phyloP scores from a whole-genome alignment of 2,329 filamentous ascomycete genomes.

The Celoporthe dispersa region DNA sequence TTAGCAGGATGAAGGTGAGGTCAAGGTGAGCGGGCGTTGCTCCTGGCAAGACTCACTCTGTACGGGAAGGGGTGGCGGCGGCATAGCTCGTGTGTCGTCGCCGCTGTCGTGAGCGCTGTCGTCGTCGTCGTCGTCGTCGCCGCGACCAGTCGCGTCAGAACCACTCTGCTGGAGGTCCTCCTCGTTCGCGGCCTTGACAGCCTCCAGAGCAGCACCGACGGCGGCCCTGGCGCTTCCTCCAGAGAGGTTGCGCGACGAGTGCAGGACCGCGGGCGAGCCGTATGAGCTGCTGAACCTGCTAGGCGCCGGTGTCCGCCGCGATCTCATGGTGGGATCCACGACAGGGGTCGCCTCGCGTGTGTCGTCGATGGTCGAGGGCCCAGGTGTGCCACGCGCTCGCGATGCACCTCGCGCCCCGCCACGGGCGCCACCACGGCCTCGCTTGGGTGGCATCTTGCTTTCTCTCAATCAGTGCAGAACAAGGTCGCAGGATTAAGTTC shows the following conservation, averaged over 20 bases:
- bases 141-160: background rate
- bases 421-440: conserved; percentile 16
- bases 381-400: conserved; percentile 16
- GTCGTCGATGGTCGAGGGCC: conserved; percentile 5
- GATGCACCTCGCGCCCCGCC: conserved; percentile 9
- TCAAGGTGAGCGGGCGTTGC: background rate
- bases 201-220: conserved; percentile 2
- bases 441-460: conserved; percentile 29
- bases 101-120: background rate
- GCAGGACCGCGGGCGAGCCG: conserved; percentile 33
- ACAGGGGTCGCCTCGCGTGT: conserved; percentile 14
- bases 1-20: background rate
- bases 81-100: background rate
- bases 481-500: background rate
- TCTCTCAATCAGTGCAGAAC: background rate
- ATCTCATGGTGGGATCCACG: conserved; percentile 14
- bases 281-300: conserved; percentile 38
- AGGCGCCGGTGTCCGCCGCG: conserved; percentile 24
- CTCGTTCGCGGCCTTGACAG: conserved; percentile 8
- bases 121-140: background rate
- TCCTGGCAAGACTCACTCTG: background rate
- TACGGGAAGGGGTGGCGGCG: conserved; percentile 10
- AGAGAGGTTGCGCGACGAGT: background rate
- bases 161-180: conserved; percentile 6
- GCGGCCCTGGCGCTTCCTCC: conserved; percentile 9